Evolutionary conservation across 2,329 filamentous ascomycete genomes (phyloP).

Genomic region (Microdochium paspali): DNA sequence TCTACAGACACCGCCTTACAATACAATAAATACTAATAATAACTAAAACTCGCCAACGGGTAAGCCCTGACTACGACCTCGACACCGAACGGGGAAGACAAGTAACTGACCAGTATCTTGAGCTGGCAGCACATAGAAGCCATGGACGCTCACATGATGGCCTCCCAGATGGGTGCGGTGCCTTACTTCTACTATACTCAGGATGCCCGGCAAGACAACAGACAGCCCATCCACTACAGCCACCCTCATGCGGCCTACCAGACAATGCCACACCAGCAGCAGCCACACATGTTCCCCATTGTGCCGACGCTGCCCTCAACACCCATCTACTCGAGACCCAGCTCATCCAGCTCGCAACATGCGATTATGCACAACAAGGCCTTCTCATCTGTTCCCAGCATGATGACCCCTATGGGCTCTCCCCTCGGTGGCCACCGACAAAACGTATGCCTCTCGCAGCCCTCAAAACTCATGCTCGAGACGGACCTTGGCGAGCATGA

Average conservation of each 20-base stretch:
- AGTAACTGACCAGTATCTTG: slow-evolving; percentile 11
- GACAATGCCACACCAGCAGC: slow-evolving; percentile 42
- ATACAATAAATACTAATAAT: slow-evolving; percentile 22
- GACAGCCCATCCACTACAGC: slow-evolving; percentile 69
- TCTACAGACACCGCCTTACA: slow-evolving; percentile 18
- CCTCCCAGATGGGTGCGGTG: slow-evolving; percentile 56
- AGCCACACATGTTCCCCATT: slow-evolving; percentile 42
- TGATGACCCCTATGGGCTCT: slow-evolving; percentile 68
- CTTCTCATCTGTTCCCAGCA: slow-evolving; percentile 47
- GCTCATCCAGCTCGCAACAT: slow-evolving; percentile 54
- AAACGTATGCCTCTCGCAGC: slow-evolving; percentile 40
- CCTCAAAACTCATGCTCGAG: slow-evolving; percentile 54
- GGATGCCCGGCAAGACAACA: slow-evolving; percentile 61
- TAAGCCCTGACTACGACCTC: slow-evolving; percentile 8
- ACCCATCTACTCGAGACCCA: slow-evolving; percentile 55
- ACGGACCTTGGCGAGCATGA: slow-evolving; percentile 59
- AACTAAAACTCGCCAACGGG: slow-evolving; percentile 11
- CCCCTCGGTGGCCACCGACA: slow-evolving; percentile 71
- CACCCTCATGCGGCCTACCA: slow-evolving; percentile 19
- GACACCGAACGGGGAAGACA: slow-evolving; percentile 9
- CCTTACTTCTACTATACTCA: slow-evolving; percentile 84
- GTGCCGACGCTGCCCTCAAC: slow-evolving; percentile 52
- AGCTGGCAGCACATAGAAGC: slow-evolving; percentile 16
- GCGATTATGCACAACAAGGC: slow-evolving; percentile 37
- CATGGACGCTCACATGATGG: slow-evolving; percentile 58